Evolutionary conservation across 2,329 filamentous ascomycete genomes (phyloP).

Genomic region (Teratosphaeria destructans): DNA sequence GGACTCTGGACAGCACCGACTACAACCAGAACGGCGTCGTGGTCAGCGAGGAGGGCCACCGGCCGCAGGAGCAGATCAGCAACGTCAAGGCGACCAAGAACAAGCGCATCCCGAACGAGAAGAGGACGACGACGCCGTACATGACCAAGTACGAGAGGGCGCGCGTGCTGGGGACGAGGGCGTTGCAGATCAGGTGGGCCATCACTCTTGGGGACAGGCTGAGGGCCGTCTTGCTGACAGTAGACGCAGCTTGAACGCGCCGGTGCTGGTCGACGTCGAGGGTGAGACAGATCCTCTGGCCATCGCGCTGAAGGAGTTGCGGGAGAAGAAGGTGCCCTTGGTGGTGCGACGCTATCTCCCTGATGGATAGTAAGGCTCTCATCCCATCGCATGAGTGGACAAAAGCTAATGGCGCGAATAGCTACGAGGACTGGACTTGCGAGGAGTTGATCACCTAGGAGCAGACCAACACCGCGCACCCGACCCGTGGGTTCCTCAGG

Average conservation of each 20-base stretch:
- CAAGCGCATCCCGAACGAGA: slow-evolving; percentile 83
- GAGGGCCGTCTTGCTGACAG: background rate
- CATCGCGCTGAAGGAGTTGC: slow-evolving; percentile 93
- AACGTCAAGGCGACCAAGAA: slow-evolving; percentile 50
- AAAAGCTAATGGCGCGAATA: slow-evolving; percentile 24
- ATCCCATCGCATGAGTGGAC: too few relatives aligned
- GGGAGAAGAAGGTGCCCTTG: slow-evolving; percentile 96
- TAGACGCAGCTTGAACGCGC: slow-evolving; percentile 76
- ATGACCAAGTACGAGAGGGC: slow-evolving; percentile 99
- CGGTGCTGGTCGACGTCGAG: slow-evolving; percentile 89
- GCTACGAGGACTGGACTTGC: slow-evolving; percentile 98
- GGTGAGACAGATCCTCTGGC: slow-evolving; percentile 95
- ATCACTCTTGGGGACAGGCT: background rate
- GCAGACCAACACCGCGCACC: background rate
- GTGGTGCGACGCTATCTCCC: slow-evolving; percentile 93
- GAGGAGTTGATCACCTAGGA: slow-evolving; percentile 63
- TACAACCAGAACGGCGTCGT: slow-evolving; percentile 30
- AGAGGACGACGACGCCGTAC: slow-evolving; percentile 88
- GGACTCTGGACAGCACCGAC: slow-evolving; percentile 20
- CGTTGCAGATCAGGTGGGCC: slow-evolving; percentile 79
- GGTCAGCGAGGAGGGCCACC: slow-evolving; percentile 42
- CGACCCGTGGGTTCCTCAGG: background rate
- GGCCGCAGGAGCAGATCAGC: slow-evolving; percentile 38
- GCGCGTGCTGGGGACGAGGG: slow-evolving; percentile 82
- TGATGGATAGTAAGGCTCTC: slow-evolving; percentile 64